Percentiles rank a stretch among this genome's conserved stretches.
Evolutionary conservation across 1,284 basidiomycete species (phyloP).

Genomic region (Anthracocystis panici-leucophaei): DNA sequence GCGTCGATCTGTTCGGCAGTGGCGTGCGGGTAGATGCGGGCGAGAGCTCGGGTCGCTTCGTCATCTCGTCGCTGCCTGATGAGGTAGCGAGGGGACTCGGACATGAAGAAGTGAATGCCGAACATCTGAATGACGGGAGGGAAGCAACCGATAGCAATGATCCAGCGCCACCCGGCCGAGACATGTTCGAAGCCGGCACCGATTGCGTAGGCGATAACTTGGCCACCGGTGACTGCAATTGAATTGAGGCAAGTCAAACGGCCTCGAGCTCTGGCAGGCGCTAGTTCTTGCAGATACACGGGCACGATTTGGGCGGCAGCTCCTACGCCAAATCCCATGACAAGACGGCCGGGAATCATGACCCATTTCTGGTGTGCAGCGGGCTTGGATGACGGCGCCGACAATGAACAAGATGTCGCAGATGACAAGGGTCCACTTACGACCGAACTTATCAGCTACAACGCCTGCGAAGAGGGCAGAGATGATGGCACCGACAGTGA

Average conservation of each 20-base stretch:
- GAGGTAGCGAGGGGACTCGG: conserved; percentile 70
- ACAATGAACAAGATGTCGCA: conserved; percentile 62
- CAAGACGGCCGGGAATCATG: conserved; percentile 69
- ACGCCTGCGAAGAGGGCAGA: conserved; percentile 66
- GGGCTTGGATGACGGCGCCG: conserved; percentile 70
- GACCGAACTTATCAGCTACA: conserved; percentile 68
- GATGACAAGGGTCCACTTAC: conserved; percentile 68
- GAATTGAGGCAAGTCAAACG: conserved; percentile 70
- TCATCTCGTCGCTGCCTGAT: conserved; percentile 62
- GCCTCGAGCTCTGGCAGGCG: conserved; percentile 70
- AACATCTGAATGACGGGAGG: conserved; percentile 67
- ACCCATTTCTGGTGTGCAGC: conserved; percentile 66
- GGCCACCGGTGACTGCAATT: conserved; percentile 70
- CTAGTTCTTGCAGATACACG: conserved; percentile 70
- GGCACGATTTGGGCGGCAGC: conserved; percentile 69
- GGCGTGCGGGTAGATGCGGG: conserved; percentile 59
- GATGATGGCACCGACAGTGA: conserved; percentile 56
- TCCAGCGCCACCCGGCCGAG: conserved; percentile 69
- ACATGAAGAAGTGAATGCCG: conserved; percentile 68
- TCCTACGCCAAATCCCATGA: conserved; percentile 70
- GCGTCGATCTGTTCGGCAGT: conserved; percentile 67
- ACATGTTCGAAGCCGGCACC: conserved; percentile 59
- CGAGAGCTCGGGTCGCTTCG: conserved; percentile 62
- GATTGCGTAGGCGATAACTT: conserved; percentile 69
- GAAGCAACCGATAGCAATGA: conserved; percentile 70